These are phyloP conservation scores for Cephalotrichum gorgonifer DNA, from an alignment of 2,329 filamentous ascomycete genomes.

Conservation along the genomic window DNA sequence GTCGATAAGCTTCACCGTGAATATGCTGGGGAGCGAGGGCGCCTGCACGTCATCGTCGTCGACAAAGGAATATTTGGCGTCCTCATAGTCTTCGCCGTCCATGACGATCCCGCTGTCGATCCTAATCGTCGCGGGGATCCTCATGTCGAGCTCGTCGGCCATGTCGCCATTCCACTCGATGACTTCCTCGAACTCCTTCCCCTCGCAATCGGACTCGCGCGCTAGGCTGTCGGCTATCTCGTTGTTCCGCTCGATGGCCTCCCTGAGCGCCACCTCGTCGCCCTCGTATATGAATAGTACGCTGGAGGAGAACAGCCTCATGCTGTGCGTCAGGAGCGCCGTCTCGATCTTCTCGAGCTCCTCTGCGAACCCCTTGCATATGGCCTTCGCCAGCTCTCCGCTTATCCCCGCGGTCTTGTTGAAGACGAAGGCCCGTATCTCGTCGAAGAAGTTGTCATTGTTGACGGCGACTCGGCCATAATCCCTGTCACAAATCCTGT, in stretches of 20 bases:
- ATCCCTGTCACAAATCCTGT: conserved; percentile 52
- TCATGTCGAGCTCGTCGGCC: conserved; percentile 25
- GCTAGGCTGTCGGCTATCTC: conserved; percentile 31
- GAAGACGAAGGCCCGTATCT: conserved; percentile 48
- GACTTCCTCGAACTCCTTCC: conserved; percentile 25
- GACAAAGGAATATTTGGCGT: neutral
- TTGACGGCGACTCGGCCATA: conserved; percentile 45
- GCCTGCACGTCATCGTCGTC: neutral
- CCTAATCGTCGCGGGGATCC: conserved; percentile 35
- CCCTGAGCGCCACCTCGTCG: conserved; percentile 42
- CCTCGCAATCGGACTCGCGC: conserved; percentile 49
- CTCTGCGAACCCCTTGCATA: conserved; percentile 41
- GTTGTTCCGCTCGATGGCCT: conserved; percentile 45
- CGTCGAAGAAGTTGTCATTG: conserved; percentile 41
- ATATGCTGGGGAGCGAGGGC: conserved; percentile 38
- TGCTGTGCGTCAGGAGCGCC: conserved; percentile 44
- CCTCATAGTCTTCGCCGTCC: conserved; percentile 19
- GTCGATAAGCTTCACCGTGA: conserved; percentile 81
- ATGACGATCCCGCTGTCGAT: conserved; percentile 8
- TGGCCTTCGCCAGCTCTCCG: conserved; percentile 42
- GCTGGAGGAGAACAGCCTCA: conserved; percentile 54
- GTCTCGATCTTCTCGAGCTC: conserved; percentile 43
- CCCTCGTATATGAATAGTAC: conserved; percentile 56
- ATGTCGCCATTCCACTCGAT: conserved; percentile 10
- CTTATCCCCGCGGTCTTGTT: conserved; percentile 48